Base-by-base conservation (phyloP, 1,284 basidiomycete species). In the Ceratobasidium sp. region DNA sequence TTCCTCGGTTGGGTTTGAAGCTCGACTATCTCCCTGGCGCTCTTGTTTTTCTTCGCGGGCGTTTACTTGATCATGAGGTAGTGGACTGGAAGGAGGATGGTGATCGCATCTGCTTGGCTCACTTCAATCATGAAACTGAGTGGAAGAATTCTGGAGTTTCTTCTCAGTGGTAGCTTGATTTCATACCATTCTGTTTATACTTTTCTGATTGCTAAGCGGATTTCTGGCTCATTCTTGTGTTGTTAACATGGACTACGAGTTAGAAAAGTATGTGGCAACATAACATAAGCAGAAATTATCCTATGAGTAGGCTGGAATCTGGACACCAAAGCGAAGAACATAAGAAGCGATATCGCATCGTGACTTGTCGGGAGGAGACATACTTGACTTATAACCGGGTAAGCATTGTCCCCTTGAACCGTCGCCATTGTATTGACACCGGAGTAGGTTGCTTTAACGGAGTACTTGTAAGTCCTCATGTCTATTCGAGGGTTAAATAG, bases 361-460 rank as follows among this genome's bases (percentile, higher is more conserved):
- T 91, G 15, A 92, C 90, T 2, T 89, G 88, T 74, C 90, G 90
- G 26, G 90, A 92, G 82, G 90, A 88, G 80, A 79, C 79, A 23
- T 83, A 84, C 74, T 77, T 84, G 45, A 81, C 83, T 26, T 82
- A 83, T 74, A 83, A 83, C 77, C 79, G 79, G 68, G 78, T 74
- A 63, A 10, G 71, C 39, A 15, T 37, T 35, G 8, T 47, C n/a
- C 17, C 28, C 31, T 33, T n/a, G 56, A 23, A 28, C 17, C 3
- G 45, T 17, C 20, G n/a, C 28, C 13, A 31, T 28, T 17, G 15
- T 33, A 20, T 31, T 49, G 17, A 66, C 17, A 2, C 37, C 3
- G 23, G 13, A 33, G 23, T 53, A 74, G 71, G 71, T 63, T 31
- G 56, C 64, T n/a, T 26, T 76, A 31, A 65, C 67, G 53, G 76